Percentiles rank a stretch among this genome's conserved stretches.
These are phyloP conservation scores for Cystobasidium pallidum DNA, from an alignment of 1,284 basidiomycete species.

Conservation along the genomic window DNA sequence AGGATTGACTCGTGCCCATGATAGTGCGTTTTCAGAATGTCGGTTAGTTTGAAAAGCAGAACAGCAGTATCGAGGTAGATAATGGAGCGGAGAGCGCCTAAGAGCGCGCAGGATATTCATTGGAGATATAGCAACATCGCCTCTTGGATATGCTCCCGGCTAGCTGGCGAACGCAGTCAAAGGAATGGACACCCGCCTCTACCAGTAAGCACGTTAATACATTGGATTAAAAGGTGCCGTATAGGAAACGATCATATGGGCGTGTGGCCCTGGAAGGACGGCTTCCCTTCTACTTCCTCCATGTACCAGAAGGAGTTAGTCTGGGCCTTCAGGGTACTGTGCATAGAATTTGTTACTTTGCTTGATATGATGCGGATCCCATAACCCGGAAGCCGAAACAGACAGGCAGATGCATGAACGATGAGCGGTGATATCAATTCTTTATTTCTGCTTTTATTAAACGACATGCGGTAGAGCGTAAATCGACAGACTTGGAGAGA, in stretches of 20 bases:
- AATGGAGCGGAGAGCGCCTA: too few relatives aligned
- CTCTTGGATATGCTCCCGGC: neutral
- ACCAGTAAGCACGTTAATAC: too few relatives aligned
- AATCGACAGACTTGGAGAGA: neutral
- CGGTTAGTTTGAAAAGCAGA: neutral
- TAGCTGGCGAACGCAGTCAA: neutral
- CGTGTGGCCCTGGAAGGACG: too few relatives aligned
- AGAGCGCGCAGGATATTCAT: neutral
- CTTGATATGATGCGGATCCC: too few relatives aligned
- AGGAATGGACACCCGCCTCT: neutral
- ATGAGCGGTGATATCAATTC: constrained; percentile 9
- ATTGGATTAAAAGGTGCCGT: too few relatives aligned
- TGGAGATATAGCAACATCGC: neutral
- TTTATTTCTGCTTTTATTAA: constrained; percentile 13
- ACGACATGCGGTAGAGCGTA: constrained; percentile 10
- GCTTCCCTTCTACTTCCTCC: too few relatives aligned
- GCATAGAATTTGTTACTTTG: too few relatives aligned
- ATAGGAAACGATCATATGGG: too few relatives aligned
- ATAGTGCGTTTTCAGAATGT: neutral
- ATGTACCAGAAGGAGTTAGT: too few relatives aligned
- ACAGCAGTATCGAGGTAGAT: too few relatives aligned
- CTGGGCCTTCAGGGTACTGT: too few relatives aligned
- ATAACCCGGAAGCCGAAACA: neutral
- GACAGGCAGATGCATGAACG: neutral
- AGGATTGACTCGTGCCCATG: constrained; percentile 16